A percentile compares a stretch with the other conserved stretches of the same genome.
phyloP scores from a whole-genome alignment of 1,284 basidiomycete species.

The Puccinia triticina region DNA sequence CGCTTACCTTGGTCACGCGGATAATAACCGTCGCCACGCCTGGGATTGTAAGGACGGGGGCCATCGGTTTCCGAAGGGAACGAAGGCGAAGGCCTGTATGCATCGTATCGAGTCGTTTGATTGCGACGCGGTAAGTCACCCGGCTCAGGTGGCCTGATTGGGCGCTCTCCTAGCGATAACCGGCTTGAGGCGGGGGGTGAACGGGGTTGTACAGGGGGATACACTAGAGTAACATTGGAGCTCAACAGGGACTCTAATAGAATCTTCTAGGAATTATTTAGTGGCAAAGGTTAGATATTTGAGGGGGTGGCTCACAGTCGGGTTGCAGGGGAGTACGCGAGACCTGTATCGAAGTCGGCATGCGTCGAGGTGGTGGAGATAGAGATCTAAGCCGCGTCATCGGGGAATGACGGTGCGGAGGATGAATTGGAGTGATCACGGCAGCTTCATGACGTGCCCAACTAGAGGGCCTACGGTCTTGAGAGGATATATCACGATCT shows the following conservation, averaged over 20 bases:
- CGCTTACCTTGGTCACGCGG: constrained; percentile 29
- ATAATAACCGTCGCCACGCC: constrained; percentile 30
- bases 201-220: constrained; percentile 26
- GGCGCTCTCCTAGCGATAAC: background rate
- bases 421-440: constrained; percentile 23
- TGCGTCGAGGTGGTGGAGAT: constrained; percentile 21
- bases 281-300: background rate
- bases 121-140: constrained; percentile 10
- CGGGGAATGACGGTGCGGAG: constrained; percentile 9
- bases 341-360: background rate
- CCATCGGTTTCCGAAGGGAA: constrained; percentile 5
- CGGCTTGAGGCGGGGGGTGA: constrained; percentile 11
- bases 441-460: constrained; percentile 15
- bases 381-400: constrained; percentile 21
- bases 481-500: constrained; percentile 26
- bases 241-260: background rate
- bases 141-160: background rate
- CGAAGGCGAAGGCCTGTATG: constrained; percentile 31
- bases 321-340: constrained; percentile 4
- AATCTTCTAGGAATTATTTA: background rate
- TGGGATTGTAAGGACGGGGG: background rate
- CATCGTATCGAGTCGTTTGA: constrained; percentile 20
- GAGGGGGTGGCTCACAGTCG: constrained; percentile 12
- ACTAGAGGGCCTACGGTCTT: constrained; percentile 3
- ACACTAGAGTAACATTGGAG: constrained; percentile 17